Percentiles rank a stretch among this genome's conserved stretches.
Evolutionary conservation across 306 rosid genomes (phyloP).

Genomic region (Dryas drummondii): DNA sequence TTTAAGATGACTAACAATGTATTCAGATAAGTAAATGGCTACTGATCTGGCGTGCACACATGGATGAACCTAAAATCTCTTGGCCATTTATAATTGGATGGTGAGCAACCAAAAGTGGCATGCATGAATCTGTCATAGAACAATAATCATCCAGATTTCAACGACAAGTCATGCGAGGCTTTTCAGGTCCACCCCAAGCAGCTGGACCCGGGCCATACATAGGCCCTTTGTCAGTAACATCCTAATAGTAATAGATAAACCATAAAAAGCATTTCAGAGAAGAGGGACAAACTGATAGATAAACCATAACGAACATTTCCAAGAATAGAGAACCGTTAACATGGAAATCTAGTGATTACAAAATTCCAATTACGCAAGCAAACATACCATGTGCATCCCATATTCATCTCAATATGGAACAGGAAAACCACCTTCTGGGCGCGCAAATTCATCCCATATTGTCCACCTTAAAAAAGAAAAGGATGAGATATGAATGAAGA

Average conservation of each 20-base stretch:
- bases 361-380: not conserved
- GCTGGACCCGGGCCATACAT: constrained; percentile 55
- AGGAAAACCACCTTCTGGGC: constrained; percentile 51
- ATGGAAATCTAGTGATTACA: not conserved
- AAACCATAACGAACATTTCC: constrained; percentile 13
- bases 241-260: constrained; percentile 38
- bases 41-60: constrained; percentile 42
- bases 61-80: constrained; percentile 42
- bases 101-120: constrained; percentile 33
- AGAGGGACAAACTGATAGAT: not conserved
- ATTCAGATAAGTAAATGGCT: constrained; percentile 36
- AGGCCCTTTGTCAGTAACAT: constrained; percentile 59
- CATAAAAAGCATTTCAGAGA: constrained; percentile 14
- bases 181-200: constrained; percentile 69
- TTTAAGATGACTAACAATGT: constrained; percentile 41
- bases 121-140: constrained; percentile 29
- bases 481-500: constrained; percentile 28
- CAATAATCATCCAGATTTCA: constrained; percentile 40
- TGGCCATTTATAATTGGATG: constrained; percentile 26
- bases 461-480: constrained; percentile 51
- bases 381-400: constrained; percentile 65
- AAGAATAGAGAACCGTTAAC: not conserved
- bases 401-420: constrained; percentile 64
- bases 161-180: constrained; percentile 65
- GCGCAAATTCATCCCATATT: constrained; percentile 64